Evolutionary conservation across 306 rosid species (phyloP).

Genomic region (Fragaria nilgerrensis): DNA sequence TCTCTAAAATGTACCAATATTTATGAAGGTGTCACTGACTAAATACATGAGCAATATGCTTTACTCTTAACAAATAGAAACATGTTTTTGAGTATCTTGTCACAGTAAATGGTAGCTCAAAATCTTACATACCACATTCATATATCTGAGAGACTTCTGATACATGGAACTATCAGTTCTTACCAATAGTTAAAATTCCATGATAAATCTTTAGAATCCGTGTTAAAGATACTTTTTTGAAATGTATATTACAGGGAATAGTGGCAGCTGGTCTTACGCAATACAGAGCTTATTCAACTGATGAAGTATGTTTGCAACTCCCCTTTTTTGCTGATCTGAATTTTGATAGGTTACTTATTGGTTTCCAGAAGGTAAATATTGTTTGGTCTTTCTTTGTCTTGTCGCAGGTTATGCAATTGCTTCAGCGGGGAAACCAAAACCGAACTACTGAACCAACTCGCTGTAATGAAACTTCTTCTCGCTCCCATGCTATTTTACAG

Average conservation of each 20-base stretch:
- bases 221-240: constrained; percentile 18
- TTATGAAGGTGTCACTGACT: not conserved
- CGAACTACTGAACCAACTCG: constrained; percentile 98
- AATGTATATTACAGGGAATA: constrained; percentile 58
- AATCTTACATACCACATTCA: not conserved
- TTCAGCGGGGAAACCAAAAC: constrained; percentile 89
- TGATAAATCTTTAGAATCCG: not conserved
- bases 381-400: constrained; percentile 23
- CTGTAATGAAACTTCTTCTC: constrained; percentile 90
- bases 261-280: constrained; percentile 95
- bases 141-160: not conserved
- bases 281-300: constrained; percentile 92
- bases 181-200: not conserved
- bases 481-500: constrained; percentile 98
- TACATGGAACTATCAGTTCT: not conserved
- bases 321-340: not conserved
- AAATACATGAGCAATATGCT: not conserved
- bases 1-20: not conserved
- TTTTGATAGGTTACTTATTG: not conserved
- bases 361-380: constrained; percentile 11
- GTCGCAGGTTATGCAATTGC: constrained; percentile 89
- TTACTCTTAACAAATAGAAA: not conserved
- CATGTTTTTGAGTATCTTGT: not conserved
- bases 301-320: constrained; percentile 61
- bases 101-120: not conserved